Evolutionary conservation across 2,329 filamentous ascomycete genomes (phyloP), one percentile per base, ranked within the genome.

Genomic region (Colletotrichum paranaense): DNA sequence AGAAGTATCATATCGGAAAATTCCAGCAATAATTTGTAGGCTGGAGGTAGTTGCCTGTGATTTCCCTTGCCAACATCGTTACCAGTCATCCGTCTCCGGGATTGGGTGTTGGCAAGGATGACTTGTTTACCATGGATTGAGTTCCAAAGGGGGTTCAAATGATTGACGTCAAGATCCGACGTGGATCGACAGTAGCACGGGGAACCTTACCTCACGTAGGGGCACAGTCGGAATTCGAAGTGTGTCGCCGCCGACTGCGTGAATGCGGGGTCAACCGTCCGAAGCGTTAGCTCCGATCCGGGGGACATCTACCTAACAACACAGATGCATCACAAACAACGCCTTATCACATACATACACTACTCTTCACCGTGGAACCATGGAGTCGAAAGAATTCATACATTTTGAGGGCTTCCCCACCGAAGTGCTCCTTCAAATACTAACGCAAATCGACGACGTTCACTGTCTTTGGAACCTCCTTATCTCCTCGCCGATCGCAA

Each of bases 381-480:
- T 59, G 70, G 28, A 42, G 5, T 42, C 16, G n/a, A 24, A 24
- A 55, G 28, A 16, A 22, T 11, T 6, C 2, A 30, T 60, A 2
- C 42, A 38, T 12, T 28, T 73, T 11, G 67, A 73, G 22, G 46
- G 56, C 16, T 49, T 73, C 16, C 70, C 70, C 14, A 66, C 70
- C 3, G 70, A 73, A 56, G 55, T 73, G 1, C 49, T 73, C 1
- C 42, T 73, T 22, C 60, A 70, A 12, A 73, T 70, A 52, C 70
- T 73, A 16, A 56, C 70, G 5, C 60, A 58, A 14, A 30, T 73
- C 19, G 22, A 8, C 35, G 70, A 70, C 28, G 5, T 73, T 2
- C 70, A 73, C 19, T 73, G 60, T 7, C 46, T 73, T 32, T 73
- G 70, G 70, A 65, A 32, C 32, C 46, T 66, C 22, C 46, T 73